Base-by-base conservation (phyloP, 2,329 filamentous ascomycete species). In the Zymoseptoria crescenta region DNA sequence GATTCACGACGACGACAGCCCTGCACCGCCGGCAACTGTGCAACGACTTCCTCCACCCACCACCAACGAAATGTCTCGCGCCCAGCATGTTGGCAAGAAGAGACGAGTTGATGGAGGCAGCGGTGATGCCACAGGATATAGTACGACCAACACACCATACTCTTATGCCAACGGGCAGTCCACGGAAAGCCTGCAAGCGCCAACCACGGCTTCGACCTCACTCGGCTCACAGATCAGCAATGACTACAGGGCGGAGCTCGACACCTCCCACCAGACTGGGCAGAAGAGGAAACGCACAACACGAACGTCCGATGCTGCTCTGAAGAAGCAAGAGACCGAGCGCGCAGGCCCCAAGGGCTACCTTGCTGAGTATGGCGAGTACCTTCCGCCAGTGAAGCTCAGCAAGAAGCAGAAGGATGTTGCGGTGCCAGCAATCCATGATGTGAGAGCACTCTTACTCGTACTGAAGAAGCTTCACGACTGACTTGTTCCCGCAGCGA, bases 221-320 rank as follows among this genome's bases (percentile, higher is more conserved):
- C 77, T 92, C 5, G 87, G 86, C 13, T 92, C 89, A 6, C 80
- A 82, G 66, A 78, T 78, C 28, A 83, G 81, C 73, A 83, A 79
- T 64, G 81, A 80, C 41, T 72, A 78, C 41, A 87, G 89, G 69
- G 86, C 89, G 55, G 35, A 45, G 35, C 35, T 45, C 13, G 83
- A 87, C 63, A 82, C 87, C 55, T 57, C 52, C 35, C 78, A 79
- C 30, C 80, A 82, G 56, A 79, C 84, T n/a, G 90, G 91, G 35
- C 88, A 94, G 74, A 97, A 97, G 78, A 84, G 92, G 69, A 96
- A 96, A 77, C 84, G 94, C 62, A 80, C 81, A 16, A 91, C 89
- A 51, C 58, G 68, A 52, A 65, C 63, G 8, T 60, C 69, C 19
- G 69, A 71, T 48, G 57, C 59, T 13, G 68, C 69, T 45, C 64